Conservation (phyloP, 805 yeast species). For the Metschnikowia orientalis region DNA sequence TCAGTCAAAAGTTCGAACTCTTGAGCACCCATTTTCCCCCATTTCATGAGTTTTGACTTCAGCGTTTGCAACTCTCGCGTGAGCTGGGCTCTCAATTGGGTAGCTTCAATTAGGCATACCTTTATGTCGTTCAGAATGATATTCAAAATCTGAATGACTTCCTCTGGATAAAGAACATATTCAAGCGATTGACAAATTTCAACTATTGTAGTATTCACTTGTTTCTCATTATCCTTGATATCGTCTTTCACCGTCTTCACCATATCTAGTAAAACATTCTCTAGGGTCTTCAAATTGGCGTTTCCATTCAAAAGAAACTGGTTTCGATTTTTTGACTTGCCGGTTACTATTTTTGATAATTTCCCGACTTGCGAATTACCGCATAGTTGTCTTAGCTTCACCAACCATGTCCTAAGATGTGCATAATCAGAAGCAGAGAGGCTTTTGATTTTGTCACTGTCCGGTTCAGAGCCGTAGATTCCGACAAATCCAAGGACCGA, state of each 20-base stretch:
- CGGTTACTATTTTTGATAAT: constrained; percentile 12
- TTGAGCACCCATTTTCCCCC: constrained; percentile 22
- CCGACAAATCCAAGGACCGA: constrained; percentile 58
- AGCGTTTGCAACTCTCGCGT: constrained; percentile 1
- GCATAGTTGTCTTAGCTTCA: constrained; percentile 69
- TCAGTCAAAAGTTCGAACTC: constrained; percentile 9
- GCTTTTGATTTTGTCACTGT: constrained; percentile 46
- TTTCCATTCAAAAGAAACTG: constrained; percentile 14
- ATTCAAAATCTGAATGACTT: constrained; percentile 48
- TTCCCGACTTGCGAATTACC: constrained; percentile 65
- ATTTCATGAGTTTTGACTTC: constrained; percentile 2
- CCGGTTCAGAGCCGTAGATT: constrained; percentile 48
- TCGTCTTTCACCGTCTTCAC: constrained; percentile 50
- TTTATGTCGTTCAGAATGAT: constrained; percentile 22
- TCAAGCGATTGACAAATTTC: constrained; percentile 72
- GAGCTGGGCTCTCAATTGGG: constrained; percentile 1
- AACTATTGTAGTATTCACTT: constrained; percentile 38
- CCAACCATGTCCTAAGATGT: constrained; percentile 66
- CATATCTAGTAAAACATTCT: constrained; percentile 66
- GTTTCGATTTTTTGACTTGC: constrained; percentile 9
- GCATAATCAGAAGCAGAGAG: constrained; percentile 38
- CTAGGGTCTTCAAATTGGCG: constrained; percentile 43
- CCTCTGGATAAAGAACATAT: constrained; percentile 44
- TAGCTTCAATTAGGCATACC: constrained; percentile 3
- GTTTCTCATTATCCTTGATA: constrained; percentile 46